These are phyloP conservation scores for Biscutella laevigata DNA, from an alignment of 441 rosid genomes.

Conservation along the genomic window DNA sequence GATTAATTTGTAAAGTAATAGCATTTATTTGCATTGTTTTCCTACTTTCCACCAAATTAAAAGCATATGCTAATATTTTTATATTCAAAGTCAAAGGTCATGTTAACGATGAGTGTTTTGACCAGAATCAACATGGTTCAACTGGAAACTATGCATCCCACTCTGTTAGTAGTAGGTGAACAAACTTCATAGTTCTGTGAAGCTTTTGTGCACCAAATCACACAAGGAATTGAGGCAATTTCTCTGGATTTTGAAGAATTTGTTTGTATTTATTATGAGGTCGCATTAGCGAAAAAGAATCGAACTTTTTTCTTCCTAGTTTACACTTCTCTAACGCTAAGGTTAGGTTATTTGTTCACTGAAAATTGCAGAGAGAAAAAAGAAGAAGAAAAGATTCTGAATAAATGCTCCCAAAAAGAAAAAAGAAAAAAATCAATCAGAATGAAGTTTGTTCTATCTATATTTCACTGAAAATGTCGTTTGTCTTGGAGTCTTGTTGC, in stretches of 20 bases:
- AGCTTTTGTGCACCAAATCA: too few species aligned
- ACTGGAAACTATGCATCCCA: not conserved
- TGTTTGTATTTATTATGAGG: conserved; percentile 4
- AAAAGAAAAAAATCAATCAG: conserved; percentile 9
- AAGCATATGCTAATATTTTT: conserved; percentile 12
- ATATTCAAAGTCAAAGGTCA: conserved; percentile 20
- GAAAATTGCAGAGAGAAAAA: not conserved
- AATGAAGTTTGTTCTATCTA: conserved; percentile 11
- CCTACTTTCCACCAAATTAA: conserved; percentile 25
- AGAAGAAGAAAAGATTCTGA: conserved; percentile 20
- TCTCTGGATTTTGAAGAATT: not conserved
- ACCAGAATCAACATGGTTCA: not conserved
- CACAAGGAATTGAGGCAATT: not conserved
- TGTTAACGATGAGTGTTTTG: conserved; percentile 13
- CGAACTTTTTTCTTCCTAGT: conserved; percentile 1
- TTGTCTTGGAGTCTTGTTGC: conserved; percentile 10
- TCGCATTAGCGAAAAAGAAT: conserved; percentile 16
- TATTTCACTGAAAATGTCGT: not conserved
- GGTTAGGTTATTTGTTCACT: conserved; percentile 19
- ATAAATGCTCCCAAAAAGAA: not conserved
- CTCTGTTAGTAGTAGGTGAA: too few species aligned
- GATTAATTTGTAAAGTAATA: too few species aligned
- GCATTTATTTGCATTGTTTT: conserved; percentile 22
- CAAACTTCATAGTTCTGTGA: too few species aligned
- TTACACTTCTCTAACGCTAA: conserved; percentile 23